Conservation (phyloP, 164 flowering plant species). For the Cinnamomum chago region DNA sequence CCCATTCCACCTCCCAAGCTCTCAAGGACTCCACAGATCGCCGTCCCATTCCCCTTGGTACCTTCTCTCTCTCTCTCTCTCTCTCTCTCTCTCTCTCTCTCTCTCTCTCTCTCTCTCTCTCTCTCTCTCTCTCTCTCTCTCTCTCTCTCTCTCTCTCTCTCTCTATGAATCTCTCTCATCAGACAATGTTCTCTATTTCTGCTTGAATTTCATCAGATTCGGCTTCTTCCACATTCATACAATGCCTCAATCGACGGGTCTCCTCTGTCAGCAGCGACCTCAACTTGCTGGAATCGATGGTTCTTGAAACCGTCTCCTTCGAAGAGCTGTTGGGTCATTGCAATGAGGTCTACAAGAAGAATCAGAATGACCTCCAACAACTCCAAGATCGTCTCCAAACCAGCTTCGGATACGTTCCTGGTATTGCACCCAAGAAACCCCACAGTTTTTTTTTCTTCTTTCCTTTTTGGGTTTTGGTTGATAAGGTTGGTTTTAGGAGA, state of each 20-base stretch:
- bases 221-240: constrained; percentile 69
- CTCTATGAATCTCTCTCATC: too few species aligned
- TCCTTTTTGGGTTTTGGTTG: neutral
- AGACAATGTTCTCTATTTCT: neutral
- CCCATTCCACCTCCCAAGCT: constrained; percentile 50
- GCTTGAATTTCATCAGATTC: constrained; percentile 40
- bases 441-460: neutral
- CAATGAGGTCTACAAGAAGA: constrained; percentile 60
- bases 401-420: constrained; percentile 40
- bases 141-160: too few species aligned
- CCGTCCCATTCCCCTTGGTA: constrained; percentile 83
- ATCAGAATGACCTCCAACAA: constrained; percentile 37
- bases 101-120: too few species aligned
- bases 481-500: neutral
- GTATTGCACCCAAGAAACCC: constrained; percentile 15
- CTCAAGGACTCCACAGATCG: constrained; percentile 67
- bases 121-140: neutral
- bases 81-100: neutral
- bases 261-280: constrained; percentile 35
- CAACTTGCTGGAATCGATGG: constrained; percentile 73
- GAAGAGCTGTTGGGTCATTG: constrained; percentile 90
- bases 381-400: constrained; percentile 46
- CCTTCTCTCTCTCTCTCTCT: neutral
- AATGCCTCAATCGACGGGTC: constrained; percentile 56
- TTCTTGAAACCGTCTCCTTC: constrained; percentile 75